Evolutionary conservation across 495 filamentous ascomycete genomes (phyloP).

Genomic region (Barbatosphaeria neglecta): DNA sequence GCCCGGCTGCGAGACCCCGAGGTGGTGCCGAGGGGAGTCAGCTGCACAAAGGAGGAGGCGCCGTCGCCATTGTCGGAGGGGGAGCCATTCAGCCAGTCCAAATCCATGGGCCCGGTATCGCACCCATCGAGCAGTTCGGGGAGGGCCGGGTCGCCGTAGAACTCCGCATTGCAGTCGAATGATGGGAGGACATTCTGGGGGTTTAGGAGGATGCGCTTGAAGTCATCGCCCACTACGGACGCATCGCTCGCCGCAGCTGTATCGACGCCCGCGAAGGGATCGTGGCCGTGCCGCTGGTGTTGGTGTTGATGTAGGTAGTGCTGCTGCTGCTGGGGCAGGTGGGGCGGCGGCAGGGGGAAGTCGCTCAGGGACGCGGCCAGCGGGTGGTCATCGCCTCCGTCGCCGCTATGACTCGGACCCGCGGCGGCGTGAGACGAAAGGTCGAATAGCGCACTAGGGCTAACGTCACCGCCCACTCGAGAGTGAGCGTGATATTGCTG

Average conservation of each 20-base stretch:
- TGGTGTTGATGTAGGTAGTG: too few relatives aligned
- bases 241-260: not conserved
- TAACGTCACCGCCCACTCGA: too few relatives aligned
- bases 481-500: too few relatives aligned
- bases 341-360: too few relatives aligned
- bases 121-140: not conserved
- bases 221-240: not conserved
- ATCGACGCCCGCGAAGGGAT: too few relatives aligned
- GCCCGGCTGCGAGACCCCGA: conserved; percentile 3
- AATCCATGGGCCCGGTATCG: not conserved
- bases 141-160: not conserved
- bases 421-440: too few relatives aligned
- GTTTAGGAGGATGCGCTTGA: conserved; percentile 11
- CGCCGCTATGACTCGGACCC: too few relatives aligned
- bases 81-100: not conserved
- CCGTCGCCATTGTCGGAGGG: conserved; percentile 2
- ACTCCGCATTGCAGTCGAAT: conserved; percentile 13
- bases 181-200: conserved; percentile 3
- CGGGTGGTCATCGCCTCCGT: too few relatives aligned
- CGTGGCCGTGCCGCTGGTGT: too few relatives aligned
- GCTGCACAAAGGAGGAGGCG: conserved; percentile 5
- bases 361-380: too few relatives aligned
- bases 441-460: too few relatives aligned
- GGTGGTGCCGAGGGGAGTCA: conserved; percentile 5
- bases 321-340: too few relatives aligned